Evolutionary conservation across 352 stramenopile genomes (phyloP).

Genomic region (Pythium myriotylum): DNA sequence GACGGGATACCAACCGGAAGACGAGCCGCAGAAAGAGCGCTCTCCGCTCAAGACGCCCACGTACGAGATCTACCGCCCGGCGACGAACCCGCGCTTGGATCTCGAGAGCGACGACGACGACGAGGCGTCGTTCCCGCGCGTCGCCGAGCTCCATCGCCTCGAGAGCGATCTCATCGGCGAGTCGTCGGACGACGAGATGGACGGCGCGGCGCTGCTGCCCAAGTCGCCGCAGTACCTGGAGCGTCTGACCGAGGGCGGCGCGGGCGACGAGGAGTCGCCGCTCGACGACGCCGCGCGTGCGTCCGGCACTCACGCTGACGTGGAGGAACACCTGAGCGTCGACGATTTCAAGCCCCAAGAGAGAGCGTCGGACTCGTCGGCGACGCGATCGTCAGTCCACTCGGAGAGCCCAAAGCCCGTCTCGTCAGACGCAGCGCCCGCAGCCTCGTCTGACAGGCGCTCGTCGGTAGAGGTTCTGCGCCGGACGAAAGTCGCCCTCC

Average conservation of each 20-base stretch:
- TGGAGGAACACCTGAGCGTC: neutral
- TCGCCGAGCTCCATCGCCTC: slow-evolving; percentile 30
- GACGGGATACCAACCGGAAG: slow-evolving; percentile 20
- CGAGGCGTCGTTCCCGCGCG: slow-evolving; percentile 25
- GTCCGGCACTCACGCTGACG: neutral
- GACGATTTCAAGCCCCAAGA: slow-evolving; percentile 9
- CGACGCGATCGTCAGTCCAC: neutral
- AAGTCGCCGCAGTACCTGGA: slow-evolving; percentile 25
- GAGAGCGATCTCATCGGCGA: slow-evolving; percentile 34
- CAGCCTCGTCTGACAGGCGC: slow-evolving; percentile 2
- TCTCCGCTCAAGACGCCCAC: slow-evolving; percentile 19
- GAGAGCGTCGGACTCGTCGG: slow-evolving; percentile 1
- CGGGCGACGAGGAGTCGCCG: neutral
- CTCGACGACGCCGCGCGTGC: neutral
- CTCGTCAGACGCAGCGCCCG: neutral
- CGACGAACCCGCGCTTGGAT: slow-evolving; percentile 26
- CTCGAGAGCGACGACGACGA: slow-evolving; percentile 33
- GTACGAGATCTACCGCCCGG: slow-evolving; percentile 20
- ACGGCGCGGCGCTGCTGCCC: neutral
- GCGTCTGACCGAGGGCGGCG: slow-evolving; percentile 14
- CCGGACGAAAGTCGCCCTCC: slow-evolving; percentile 3
- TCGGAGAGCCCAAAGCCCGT: neutral
- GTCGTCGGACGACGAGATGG: slow-evolving; percentile 26
- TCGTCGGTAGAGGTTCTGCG: slow-evolving; percentile 15
- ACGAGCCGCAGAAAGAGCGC: slow-evolving; percentile 24